Percentiles rank a stretch among this genome's conserved stretches.
Conservation (phyloP, 441 rosid species). For the Dalechampia spathulata region DNA sequence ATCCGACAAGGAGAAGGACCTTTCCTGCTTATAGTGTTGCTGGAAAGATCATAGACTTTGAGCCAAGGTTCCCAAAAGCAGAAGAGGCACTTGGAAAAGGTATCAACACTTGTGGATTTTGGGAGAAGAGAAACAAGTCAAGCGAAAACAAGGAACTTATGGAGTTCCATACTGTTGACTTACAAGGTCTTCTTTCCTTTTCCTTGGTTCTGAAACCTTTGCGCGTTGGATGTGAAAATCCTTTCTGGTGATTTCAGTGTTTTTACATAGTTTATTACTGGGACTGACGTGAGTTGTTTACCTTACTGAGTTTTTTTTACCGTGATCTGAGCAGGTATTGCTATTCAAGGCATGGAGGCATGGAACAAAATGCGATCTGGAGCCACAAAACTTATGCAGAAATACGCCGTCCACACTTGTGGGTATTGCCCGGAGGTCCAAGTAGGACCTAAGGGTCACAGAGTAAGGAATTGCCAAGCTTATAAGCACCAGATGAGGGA, state of each 20-base stretch:
- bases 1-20: conserved; percentile 41
- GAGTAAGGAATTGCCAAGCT: conserved; percentile 42
- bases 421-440: conserved; percentile 48
- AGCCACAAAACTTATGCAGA: conserved; percentile 29
- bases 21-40: conserved; percentile 34
- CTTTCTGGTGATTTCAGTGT: background rate
- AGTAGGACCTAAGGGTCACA: conserved; percentile 44
- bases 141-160: conserved; percentile 10
- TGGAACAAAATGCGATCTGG: conserved; percentile 36
- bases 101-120: conserved; percentile 32
- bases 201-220: background rate
- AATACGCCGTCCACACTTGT: conserved; percentile 38
- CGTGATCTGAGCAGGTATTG: conserved; percentile 13
- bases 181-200: conserved; percentile 21
- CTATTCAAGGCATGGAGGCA: conserved; percentile 31
- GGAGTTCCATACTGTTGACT: conserved; percentile 9
- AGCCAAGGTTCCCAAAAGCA: conserved; percentile 40
- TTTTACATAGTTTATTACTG: background rate
- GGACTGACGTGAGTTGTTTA: too few relatives aligned
- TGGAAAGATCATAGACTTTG: conserved; percentile 41
- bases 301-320: too few relatives aligned
- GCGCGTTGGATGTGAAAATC: background rate
- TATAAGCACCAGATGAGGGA: conserved; percentile 54
- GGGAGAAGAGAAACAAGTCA: conserved; percentile 29
- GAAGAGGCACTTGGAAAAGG: conserved; percentile 29